Percentiles rank a stretch among this genome's conserved stretches.
These are phyloP conservation scores for Vitis rupestris DNA, from an alignment of 164 flowering plant genomes.

Conservation along the genomic window DNA sequence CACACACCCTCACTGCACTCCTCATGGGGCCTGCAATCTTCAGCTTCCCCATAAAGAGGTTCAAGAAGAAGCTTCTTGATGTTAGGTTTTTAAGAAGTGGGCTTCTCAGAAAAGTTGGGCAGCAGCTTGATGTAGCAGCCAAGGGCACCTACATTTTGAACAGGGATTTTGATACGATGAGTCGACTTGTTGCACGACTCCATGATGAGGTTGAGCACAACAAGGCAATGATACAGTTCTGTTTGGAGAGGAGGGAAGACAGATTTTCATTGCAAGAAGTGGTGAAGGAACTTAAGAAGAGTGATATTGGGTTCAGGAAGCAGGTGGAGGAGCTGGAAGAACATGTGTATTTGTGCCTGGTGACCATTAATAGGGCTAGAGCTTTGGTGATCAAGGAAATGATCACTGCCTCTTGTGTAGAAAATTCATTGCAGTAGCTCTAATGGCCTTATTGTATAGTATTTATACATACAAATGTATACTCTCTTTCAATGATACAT, in stretches of 20 bases:
- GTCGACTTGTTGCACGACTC: constrained; percentile 38
- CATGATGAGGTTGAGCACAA: constrained; percentile 52
- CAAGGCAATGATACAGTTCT: constrained; percentile 42
- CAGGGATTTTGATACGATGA: constrained; percentile 54
- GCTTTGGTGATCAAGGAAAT: constrained; percentile 48
- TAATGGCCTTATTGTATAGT: no score
- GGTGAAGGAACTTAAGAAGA: constrained; percentile 51
- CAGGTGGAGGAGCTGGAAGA: constrained; percentile 72
- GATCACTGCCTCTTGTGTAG: constrained; percentile 15
- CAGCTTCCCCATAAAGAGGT: constrained; percentile 28
- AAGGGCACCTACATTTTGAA: constrained; percentile 55
- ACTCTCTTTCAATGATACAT: no score
- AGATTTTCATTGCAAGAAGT: constrained; percentile 38
- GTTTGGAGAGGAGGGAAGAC: constrained; percentile 47
- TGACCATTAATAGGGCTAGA: constrained; percentile 63
- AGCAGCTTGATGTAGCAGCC: constrained; percentile 57
- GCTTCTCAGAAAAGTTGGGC: constrained; percentile 28
- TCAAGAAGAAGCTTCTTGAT: constrained; percentile 25
- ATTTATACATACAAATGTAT: no score
- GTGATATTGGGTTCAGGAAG: constrained; percentile 38
- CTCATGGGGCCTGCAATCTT: constrained; percentile 48
- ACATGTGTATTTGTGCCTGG: constrained; percentile 63
- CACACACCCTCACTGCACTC: constrained; percentile 44
- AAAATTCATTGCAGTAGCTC: not conserved
- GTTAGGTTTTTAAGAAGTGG: constrained; percentile 23